Base-by-base conservation (phyloP, 306 rosid species). In the Lithocarpus polystachyus region DNA sequence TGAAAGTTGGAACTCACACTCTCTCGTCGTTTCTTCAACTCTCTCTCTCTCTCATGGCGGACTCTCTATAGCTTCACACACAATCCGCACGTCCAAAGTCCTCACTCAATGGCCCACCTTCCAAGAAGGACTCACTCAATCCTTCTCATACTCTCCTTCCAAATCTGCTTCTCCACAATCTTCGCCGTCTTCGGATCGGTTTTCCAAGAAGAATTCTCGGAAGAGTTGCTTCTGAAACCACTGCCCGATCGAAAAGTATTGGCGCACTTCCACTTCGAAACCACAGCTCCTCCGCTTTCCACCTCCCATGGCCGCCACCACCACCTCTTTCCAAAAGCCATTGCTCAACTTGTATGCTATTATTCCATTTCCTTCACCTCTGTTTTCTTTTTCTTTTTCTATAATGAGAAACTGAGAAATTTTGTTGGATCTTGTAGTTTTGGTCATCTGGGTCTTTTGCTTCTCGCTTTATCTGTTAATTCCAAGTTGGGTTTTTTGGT, bases 211-310 rank as follows among this genome's bases (percentile, higher is more conserved):
- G 96, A 90, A 45, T 95, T 95, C 88, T 85, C 85, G 1, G 99
- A 95, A 79, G 98, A 89, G 71, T 90, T 95, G 84, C 89, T 95
- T 24, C 90, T 95, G 51, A 91, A 89, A 65, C 98, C 98, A 51
- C 86, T 93, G 13, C 97, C 96, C 43, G 98, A 91, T 87, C 94
- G 94, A 75, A 95, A 93, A 74, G 86, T 95, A n/a, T 91, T 95
- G 15, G 88, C 96, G 3, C 94, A 95, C 86, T 95, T 95, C 78
- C 90, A 90, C 72, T 93, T 95, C 84, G 86, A 82, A 72, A 90
- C 75, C 81, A 87, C 82, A 81, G 93, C 97, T 78, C 86, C 97
- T 78, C 85, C 96, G 23, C 84, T 73, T 83, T 29, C 86, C 59
- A 82, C 81, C 62, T 85, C 92, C 61, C 80, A 87, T 83, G 90